Base-by-base conservation (phyloP, 2,329 filamentous ascomycete species). In the Talaromyces sp. region DNA sequence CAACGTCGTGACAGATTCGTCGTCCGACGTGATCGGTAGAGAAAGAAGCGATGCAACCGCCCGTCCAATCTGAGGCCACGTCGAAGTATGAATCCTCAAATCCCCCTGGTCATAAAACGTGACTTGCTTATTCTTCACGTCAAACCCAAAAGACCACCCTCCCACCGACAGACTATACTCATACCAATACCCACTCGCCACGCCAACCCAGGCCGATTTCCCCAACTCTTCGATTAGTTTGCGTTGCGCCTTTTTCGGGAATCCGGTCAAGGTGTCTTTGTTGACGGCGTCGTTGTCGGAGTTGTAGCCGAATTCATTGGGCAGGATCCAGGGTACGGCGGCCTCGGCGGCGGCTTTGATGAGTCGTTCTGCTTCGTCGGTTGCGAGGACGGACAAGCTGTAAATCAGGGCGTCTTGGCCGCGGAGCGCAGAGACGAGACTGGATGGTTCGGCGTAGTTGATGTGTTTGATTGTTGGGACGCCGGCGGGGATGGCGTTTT, bases 401-500 rank as follows among this genome's bases (percentile, higher is more conserved):
- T 88, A 86, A 68, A 88, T 77, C 2, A 89, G 76, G 45, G 81
- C 82, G n/a, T 89, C 81, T 67, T 88, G 84, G 64, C 78, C 85
- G 31, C 76, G 71, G 3, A 89, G 80, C 2, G 85, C 85, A 0
- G 73, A 71, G 0, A 84, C 77, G 7, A 89, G 70, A 0, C 81
- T 78, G 2, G 71, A 67, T 2, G 80, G 49, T n/a, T 65, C 53
- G 58, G 49, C 51, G 38, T 62, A 65, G 49, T 58, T 59, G 40
- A 65, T 59, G 10, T 58, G 34, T 31, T 40, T 51, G 38, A 58
- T n/a, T 2, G 43, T n/a, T 2, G 43, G 13, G 11, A 51, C 64
- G 5, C 64, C 64, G 6, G 40, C 27, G 15, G 64, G 58, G 43
- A 62, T 49, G 49, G 25, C 29, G 43, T 45, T 65, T 25, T 22